Conservation (phyloP, 495 filamentous ascomycete genomes). For the Hyaloscypha hepaticicola region DNA sequence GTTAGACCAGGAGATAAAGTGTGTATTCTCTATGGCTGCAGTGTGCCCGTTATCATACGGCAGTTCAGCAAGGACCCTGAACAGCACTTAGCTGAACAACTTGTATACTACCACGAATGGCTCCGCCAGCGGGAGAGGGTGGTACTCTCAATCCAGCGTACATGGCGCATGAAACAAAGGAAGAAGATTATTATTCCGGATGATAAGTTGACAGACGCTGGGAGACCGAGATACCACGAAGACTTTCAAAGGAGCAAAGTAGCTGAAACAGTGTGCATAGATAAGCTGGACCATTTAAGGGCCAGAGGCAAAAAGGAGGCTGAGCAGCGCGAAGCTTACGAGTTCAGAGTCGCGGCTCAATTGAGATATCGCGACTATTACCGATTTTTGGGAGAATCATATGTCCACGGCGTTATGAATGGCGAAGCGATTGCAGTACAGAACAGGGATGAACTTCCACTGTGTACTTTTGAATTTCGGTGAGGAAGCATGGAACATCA, state of each 20-base stretch:
- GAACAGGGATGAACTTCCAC: too few relatives aligned
- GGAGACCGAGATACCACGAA: too few relatives aligned
- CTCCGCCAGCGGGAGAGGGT: neutral
- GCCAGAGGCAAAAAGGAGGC: neutral
- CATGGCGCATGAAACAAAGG: too few relatives aligned
- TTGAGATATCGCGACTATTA: neutral
- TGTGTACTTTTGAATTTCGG: too few relatives aligned
- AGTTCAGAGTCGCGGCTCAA: too few relatives aligned
- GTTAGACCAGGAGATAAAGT: conserved; percentile 33
- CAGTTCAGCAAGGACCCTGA: conserved; percentile 15
- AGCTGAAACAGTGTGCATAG: too few relatives aligned
- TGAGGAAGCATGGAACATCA: too few relatives aligned
- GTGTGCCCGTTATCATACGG: conserved; percentile 42
- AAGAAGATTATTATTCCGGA: too few relatives aligned
- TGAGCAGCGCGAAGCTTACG: neutral
- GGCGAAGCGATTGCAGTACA: neutral
- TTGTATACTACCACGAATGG: neutral
- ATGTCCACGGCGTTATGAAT: conserved; percentile 2
- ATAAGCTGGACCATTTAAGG: too few relatives aligned
- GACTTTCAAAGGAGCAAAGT: too few relatives aligned
- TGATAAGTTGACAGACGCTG: too few relatives aligned
- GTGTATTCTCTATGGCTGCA: conserved; percentile 44
- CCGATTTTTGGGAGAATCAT: neutral
- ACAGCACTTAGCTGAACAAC: neutral
- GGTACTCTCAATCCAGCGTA: too few relatives aligned